A percentile compares a stretch with the other conserved stretches of the same genome.
These are phyloP conservation scores for Naegleria gruberi DNA, from an alignment of 208 protist genomes.

Conservation along the genomic window DNA sequence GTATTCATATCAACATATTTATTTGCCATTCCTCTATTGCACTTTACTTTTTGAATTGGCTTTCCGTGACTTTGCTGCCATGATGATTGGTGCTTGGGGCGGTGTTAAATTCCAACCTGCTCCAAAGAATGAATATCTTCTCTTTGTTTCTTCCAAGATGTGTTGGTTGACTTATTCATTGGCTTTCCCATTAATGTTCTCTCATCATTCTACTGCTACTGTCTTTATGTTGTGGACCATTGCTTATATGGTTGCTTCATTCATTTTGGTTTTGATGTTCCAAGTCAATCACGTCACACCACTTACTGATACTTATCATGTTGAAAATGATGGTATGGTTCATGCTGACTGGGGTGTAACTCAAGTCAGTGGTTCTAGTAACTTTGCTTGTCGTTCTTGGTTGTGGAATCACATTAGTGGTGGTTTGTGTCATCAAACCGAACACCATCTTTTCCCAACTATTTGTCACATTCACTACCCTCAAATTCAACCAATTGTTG, in stretches of 20 bases:
- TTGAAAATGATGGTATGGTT: conserved; percentile 3
- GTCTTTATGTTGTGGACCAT: not conserved
- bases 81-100: not conserved
- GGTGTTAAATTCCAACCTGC: conserved; percentile 17
- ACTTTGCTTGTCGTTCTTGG: conserved; percentile 14
- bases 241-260: not conserved
- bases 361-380: conserved; percentile 2
- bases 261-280: conserved; percentile 17
- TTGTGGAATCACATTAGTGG: conserved; percentile 48
- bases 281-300: conserved; percentile 22
- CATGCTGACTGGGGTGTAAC: not conserved
- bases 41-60: conserved; percentile 15
- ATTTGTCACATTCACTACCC: conserved; percentile 70
- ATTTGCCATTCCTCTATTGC: conserved; percentile 11
- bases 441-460: conserved; percentile 72
- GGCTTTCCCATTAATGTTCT: not conserved
- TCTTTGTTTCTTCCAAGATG: not conserved
- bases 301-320: not conserved
- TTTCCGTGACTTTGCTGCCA: not conserved
- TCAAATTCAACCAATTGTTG: conserved; percentile 59
- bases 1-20: conserved; percentile 26
- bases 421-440: conserved; percentile 73
- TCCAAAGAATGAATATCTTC: not conserved
- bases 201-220: too few relatives aligned
- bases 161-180: not conserved